Conservation (phyloP, 176 grass and related monocot genomes). For the Aegilops speltoides region DNA sequence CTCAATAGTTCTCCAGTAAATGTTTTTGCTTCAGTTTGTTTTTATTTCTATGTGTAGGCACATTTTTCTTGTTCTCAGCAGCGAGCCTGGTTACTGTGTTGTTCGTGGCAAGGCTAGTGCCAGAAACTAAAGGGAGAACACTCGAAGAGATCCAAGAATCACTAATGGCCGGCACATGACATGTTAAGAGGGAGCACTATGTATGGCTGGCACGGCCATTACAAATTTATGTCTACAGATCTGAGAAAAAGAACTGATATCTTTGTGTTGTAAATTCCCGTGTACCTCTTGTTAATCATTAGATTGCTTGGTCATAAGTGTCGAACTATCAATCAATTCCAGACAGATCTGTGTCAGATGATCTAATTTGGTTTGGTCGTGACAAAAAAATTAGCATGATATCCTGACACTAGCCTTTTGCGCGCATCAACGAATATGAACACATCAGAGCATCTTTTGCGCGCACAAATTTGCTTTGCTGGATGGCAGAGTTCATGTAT, state of each 20-base stretch:
- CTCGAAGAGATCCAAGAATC: constrained; percentile 79
- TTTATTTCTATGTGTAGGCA: constrained; percentile 36
- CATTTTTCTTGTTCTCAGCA: constrained; percentile 74
- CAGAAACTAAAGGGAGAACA: constrained; percentile 78
- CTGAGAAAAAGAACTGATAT: background rate
- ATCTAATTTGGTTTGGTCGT: too few relatives aligned
- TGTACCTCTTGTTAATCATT: background rate
- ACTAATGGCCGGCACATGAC: constrained; percentile 37
- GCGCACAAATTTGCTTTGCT: background rate
- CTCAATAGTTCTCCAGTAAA: background rate
- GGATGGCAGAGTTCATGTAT: background rate
- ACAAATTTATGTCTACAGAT: background rate
- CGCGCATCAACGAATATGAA: background rate
- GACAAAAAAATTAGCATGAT: background rate
- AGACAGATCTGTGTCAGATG: too few relatives aligned
- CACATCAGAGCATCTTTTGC: background rate
- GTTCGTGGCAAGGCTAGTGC: constrained; percentile 66
- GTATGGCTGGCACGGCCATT: background rate
- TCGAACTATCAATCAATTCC: background rate
- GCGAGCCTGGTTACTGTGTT: constrained; percentile 51
- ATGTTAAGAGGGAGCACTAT: background rate
- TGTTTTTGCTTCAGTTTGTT: background rate
- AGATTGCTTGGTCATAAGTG: background rate
- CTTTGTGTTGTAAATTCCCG: background rate
- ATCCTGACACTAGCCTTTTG: background rate